phyloP scores from a whole-genome alignment of 225 moss, liverwort and hornwort species.

The Anthoceros angustus region DNA sequence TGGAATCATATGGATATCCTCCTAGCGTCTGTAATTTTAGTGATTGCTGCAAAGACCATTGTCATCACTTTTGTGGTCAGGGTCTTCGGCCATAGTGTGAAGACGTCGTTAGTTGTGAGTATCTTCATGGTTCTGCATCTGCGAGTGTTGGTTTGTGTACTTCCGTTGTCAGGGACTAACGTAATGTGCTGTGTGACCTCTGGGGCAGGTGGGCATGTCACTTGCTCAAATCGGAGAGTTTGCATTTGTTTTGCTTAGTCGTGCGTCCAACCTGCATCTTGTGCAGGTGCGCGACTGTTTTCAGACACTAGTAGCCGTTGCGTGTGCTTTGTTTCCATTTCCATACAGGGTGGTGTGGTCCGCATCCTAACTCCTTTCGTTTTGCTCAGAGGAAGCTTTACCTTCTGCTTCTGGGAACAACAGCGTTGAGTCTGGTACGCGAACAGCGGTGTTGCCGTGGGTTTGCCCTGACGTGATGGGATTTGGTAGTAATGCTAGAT shows the following conservation, averaged over 20 bases:
- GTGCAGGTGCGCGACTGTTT: conserved; percentile 28
- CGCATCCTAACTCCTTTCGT: background rate
- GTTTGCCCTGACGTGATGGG: background rate
- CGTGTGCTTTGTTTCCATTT: background rate
- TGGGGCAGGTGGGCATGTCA: conserved; percentile 64
- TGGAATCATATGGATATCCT: conserved; percentile 99
- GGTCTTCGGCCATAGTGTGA: conserved; percentile 64
- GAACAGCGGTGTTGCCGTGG: background rate
- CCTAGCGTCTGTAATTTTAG: conserved; percentile 78
- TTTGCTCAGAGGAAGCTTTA: conserved; percentile 74
- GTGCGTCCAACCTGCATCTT: conserved; percentile 96
- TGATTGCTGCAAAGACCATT: conserved; percentile 74
- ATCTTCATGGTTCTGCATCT: background rate
- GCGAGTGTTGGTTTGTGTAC: background rate
- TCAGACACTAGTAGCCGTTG: background rate
- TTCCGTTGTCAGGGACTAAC: background rate
- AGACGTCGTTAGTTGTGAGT: conserved; percentile 74
- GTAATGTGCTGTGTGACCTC: background rate
- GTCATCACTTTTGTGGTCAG: conserved; percentile 71
- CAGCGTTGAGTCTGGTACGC: conserved; percentile 78
- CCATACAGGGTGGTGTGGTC: background rate
- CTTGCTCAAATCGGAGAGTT: conserved; percentile 98
- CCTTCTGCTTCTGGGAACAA: conserved; percentile 78
- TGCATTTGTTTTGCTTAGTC: conserved; percentile 83
- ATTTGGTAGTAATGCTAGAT: background rate